Percentiles rank a stretch among this genome's conserved stretches.
Conservation (phyloP, 2,329 filamentous ascomycete species). For the Aureobasidium leucospermi region DNA sequence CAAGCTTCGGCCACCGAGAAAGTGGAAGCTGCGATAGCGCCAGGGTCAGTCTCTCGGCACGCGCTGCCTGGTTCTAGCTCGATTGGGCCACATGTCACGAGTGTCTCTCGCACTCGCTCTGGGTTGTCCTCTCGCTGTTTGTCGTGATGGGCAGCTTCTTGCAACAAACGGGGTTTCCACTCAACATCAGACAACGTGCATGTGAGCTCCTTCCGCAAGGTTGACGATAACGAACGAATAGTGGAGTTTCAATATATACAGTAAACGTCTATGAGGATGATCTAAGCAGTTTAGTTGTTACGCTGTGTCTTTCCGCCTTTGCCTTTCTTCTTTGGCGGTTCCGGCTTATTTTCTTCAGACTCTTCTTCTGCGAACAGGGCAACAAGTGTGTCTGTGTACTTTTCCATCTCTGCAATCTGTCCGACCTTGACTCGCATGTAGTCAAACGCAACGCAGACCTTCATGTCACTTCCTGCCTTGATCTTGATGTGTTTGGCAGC, state of each 20-base stretch:
- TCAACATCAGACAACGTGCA: no score
- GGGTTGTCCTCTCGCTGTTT: no score
- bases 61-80: no score
- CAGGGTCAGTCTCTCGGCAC: no score
- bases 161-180: no score
- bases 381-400: conserved; percentile 53
- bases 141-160: no score
- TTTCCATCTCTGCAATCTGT: conserved; percentile 60
- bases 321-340: not conserved
- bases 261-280: not conserved
- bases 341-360: conserved; percentile 19
- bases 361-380: conserved; percentile 47
- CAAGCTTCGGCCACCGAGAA: no score
- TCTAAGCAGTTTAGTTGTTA: conserved; percentile 4
- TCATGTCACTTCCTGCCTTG: conserved; percentile 46
- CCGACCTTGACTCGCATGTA: conserved; percentile 67
- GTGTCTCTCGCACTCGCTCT: no score
- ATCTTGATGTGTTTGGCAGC: conserved; percentile 21
- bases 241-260: not conserved
- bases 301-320: conserved; percentile 5
- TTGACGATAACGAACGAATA: no score
- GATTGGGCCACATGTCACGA: no score
- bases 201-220: no score
- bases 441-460: conserved; percentile 68
- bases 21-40: no score